Conservation (phyloP, 2,329 filamentous ascomycete species). For the Conoideocrella luteorostrata region DNA sequence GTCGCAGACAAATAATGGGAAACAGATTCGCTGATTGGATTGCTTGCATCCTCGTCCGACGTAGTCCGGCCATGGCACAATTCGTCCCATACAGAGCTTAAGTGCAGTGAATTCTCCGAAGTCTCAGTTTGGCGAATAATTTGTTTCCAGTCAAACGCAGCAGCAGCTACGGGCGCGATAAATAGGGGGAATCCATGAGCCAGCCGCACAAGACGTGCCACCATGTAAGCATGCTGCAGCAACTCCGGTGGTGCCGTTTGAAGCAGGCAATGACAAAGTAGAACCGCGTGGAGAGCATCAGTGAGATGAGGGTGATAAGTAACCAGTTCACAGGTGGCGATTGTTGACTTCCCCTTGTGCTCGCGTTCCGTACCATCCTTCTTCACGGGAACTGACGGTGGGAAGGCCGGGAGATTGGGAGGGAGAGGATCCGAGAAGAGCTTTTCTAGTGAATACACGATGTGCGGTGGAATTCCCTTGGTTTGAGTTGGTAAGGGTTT, state of each 20-base stretch:
- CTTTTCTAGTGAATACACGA: too few relatives aligned
- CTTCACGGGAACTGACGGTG: constrained; percentile 38
- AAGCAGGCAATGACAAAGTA: constrained; percentile 71
- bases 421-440: constrained; percentile 68
- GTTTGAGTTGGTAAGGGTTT: too few relatives aligned
- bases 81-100: too few relatives aligned
- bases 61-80: too few relatives aligned
- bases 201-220: constrained; percentile 65
- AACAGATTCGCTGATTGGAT: too few relatives aligned
- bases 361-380: not conserved
- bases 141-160: constrained; percentile 75
- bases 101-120: too few relatives aligned
- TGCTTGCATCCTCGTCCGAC: too few relatives aligned
- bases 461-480: too few relatives aligned
- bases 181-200: constrained; percentile 78
- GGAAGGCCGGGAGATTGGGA: constrained; percentile 61
- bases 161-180: constrained; percentile 62
- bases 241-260: constrained; percentile 75
- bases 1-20: too few relatives aligned
- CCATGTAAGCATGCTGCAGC: constrained; percentile 74
- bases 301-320: constrained; percentile 78
- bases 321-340: constrained; percentile 25
- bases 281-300: constrained; percentile 70
- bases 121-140: constrained; percentile 59
- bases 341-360: constrained; percentile 11